These are phyloP conservation scores for Malus hybrid DNA, from an alignment of 331 rosid species.

Conservation along the genomic window DNA sequence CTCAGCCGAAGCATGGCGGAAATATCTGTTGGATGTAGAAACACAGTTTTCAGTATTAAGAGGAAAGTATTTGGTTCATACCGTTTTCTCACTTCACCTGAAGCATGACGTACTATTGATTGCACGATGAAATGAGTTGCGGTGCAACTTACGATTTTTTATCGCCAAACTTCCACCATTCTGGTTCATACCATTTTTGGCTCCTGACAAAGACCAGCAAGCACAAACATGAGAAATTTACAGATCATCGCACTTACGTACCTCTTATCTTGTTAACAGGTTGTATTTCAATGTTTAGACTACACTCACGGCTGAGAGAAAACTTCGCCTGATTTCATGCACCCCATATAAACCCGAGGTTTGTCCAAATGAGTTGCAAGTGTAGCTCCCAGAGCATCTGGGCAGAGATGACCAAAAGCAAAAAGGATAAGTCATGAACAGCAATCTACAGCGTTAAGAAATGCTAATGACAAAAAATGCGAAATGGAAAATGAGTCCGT, in stretches of 20 bases:
- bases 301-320: constrained; percentile 82
- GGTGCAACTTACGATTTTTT: constrained; percentile 69
- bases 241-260: neutral
- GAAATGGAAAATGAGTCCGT: neutral
- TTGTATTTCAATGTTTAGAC: neutral
- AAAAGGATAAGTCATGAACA: constrained; percentile 16
- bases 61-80: neutral
- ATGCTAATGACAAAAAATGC: neutral
- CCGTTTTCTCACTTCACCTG: too few relatives aligned
- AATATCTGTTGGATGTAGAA: constrained; percentile 56
- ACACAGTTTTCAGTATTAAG: neutral
- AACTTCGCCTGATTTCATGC: constrained; percentile 99
- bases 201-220: constrained; percentile 47
- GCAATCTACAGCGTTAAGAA: neutral
- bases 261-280: neutral
- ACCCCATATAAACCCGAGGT: constrained; percentile 89
- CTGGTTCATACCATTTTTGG: constrained; percentile 95
- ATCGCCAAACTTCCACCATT: constrained; percentile 99
- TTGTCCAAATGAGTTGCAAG: constrained; percentile 87
- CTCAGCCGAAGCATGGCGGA: constrained; percentile 97
- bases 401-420: neutral
- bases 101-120: neutral
- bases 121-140: constrained; percentile 9
- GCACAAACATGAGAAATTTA: constrained; percentile 17
- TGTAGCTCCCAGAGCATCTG: constrained; percentile 79